A percentile compares a stretch with the other conserved stretches of the same genome.
Conservation (phyloP, 2,329 filamentous ascomycete species). For the Cryoendolithus antarcticus region DNA sequence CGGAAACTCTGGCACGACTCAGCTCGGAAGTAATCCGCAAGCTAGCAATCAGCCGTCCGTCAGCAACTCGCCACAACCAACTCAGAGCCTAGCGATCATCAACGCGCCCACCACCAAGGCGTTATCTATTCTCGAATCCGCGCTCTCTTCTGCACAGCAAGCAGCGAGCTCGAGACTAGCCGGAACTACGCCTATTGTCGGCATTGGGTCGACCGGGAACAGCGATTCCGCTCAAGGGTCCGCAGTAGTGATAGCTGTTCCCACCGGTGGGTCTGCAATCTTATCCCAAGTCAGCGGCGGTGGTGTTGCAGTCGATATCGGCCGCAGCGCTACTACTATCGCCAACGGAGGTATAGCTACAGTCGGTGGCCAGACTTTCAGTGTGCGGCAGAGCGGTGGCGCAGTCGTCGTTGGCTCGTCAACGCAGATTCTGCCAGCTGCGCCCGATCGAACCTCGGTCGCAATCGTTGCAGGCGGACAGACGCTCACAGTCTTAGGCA, state of each 20-base stretch:
- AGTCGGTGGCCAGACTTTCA: not conserved
- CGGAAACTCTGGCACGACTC: too few relatives aligned
- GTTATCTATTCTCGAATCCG: slow-evolving; percentile 1
- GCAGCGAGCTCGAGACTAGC: too few relatives aligned
- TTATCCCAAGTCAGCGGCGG: not conserved
- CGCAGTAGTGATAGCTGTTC: not conserved
- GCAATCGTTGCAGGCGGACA: not conserved
- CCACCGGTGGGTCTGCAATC: not conserved
- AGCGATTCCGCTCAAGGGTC: too few relatives aligned
- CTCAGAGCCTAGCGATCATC: too few relatives aligned
- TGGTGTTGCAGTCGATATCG: not conserved
- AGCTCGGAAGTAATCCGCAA: not conserved
- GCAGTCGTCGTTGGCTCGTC: not conserved
- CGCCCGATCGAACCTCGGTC: not conserved
- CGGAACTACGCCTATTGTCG: too few relatives aligned
- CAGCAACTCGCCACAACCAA: too few relatives aligned
- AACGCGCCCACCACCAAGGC: slow-evolving; percentile 1
- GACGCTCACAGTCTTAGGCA: too few relatives aligned
- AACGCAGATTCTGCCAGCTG: too few relatives aligned
- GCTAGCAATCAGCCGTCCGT: too few relatives aligned
- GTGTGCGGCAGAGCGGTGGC: not conserved
- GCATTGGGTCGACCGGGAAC: too few relatives aligned
- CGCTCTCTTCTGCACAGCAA: not conserved
- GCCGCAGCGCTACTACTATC: not conserved
- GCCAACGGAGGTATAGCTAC: not conserved